Percentiles rank a stretch among this genome's conserved stretches.
Conservation (phyloP, 352 stramenopile species). For the Phytophthora constricta region DNA sequence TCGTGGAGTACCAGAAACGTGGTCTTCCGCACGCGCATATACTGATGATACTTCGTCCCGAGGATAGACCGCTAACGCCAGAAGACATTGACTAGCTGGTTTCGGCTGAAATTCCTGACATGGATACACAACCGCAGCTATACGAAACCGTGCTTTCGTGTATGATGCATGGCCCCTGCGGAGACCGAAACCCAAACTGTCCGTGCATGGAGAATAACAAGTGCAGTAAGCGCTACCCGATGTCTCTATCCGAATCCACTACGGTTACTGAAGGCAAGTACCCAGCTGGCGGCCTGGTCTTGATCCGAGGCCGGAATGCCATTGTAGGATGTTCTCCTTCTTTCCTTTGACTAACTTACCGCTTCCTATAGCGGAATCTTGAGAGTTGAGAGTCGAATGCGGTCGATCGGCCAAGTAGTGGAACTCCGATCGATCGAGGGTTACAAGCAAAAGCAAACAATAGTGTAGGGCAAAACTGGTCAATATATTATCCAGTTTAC, state of each 20-base stretch:
- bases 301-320: too few species aligned
- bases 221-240: conserved; percentile 37
- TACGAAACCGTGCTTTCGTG: conserved; percentile 17
- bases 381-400: too few species aligned
- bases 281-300: too few species aligned
- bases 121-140: conserved; percentile 1
- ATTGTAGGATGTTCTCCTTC: too few species aligned
- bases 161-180: conserved; percentile 27
- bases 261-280: neutral
- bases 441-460: too few species aligned
- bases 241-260: conserved; percentile 15
- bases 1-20: conserved; percentile 62
- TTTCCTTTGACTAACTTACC: too few species aligned
- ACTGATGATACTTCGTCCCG: conserved; percentile 46
- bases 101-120: conserved; percentile 28
- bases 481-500: too few species aligned
- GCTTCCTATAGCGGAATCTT: too few species aligned
- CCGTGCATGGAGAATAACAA: conserved; percentile 30
- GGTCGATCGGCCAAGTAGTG: too few species aligned
- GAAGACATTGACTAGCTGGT: conserved; percentile 26
- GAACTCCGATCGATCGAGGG: too few species aligned
- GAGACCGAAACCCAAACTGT: neutral
- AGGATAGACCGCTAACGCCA: conserved; percentile 19
- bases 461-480: too few species aligned
- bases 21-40: conserved; percentile 57